Evolutionary conservation across 306 rosid species (phyloP).

Genomic region (Quercus alba): DNA sequence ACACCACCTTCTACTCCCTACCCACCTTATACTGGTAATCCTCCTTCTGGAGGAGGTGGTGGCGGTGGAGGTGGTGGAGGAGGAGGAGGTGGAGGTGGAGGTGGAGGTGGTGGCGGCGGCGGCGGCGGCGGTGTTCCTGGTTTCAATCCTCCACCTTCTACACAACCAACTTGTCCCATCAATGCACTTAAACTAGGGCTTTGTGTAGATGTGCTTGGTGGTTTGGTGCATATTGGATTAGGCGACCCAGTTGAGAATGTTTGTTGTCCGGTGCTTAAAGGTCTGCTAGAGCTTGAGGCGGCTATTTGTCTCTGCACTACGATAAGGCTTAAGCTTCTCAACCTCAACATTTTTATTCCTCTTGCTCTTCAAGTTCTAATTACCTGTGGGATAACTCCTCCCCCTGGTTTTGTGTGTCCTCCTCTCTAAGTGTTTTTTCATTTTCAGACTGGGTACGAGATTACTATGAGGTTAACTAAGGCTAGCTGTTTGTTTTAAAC

Average conservation of each 20-base stretch:
- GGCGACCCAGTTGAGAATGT: constrained; percentile 68
- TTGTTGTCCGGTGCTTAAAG: constrained; percentile 81
- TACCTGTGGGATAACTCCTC: constrained; percentile 81
- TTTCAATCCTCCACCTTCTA: constrained; percentile 28
- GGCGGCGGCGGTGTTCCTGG: constrained; percentile 17
- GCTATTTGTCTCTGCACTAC: constrained; percentile 82
- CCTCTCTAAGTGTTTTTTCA: constrained; percentile 31
- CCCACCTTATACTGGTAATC: constrained; percentile 33
- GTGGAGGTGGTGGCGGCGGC: constrained; percentile 4
- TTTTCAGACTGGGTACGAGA: background rate
- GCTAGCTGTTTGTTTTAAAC: background rate
- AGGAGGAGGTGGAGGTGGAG: constrained; percentile 9
- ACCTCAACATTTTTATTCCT: constrained; percentile 72
- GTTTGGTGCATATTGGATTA: constrained; percentile 70
- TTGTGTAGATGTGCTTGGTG: constrained; percentile 81
- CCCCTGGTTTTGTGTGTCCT: constrained; percentile 91
- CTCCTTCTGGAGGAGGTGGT: constrained; percentile 4
- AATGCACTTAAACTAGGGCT: constrained; percentile 76
- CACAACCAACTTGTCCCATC: constrained; percentile 55
- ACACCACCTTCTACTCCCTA: constrained; percentile 49
- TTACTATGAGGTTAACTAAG: background rate
- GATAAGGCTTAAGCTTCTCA: constrained; percentile 70
- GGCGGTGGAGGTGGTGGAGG: constrained; percentile 1
- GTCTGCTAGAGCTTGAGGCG: constrained; percentile 85
- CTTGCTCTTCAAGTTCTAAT: constrained; percentile 72